Evolutionary conservation across 2,329 filamentous ascomycete species (phyloP), one percentile per base, ranked within the genome.

Genomic region (Leptosphaerulina australis): DNA sequence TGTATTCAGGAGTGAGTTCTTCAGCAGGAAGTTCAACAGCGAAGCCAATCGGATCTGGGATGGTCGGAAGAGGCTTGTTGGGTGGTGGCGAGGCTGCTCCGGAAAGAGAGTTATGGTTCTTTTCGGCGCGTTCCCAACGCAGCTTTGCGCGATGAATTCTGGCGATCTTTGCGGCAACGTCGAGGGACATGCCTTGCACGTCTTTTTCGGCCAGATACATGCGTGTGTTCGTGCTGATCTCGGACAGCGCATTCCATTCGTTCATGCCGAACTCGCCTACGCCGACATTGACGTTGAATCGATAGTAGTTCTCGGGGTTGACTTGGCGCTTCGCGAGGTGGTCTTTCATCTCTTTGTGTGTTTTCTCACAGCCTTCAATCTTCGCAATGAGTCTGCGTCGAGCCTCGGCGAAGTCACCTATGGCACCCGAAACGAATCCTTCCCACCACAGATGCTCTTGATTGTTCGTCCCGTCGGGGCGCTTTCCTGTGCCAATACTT

Each of bases 191-290:
- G 60, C 77, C 81, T 69, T 96, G 89, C 50, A 95, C 87, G 0
- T 85, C 85, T 9, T 82, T 79, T 54, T 87, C 87, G 6, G 81
- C 78, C 44, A 99, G 82, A 69, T 97, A 99, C 56, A 88, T 84
- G 60, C 90, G 83, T 0, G 94, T 99, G 68, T 88, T 88, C 11
- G 91, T 97, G 76, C 90, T 96, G 75, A 99, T 97, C 43, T 97
- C 93, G 20, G 90, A 88, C n/a, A 97, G 77, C 3, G 92, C 85
- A 64, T 90, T 84, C 94, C 94, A 99, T 71, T 97, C 94, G 69
- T 97, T 99, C 91, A 99, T 97, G 41, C 90, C 93, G 70, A 97
- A 97, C 68, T 97, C 94, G 44, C 93, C 92, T 3, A 97, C 92
- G 1, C 93, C 94, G 12, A 96, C 87, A 68, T 97, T 92, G 30